phyloP scores from a whole-genome alignment of 768 basidiomycete genomes.

The Boletus speciosus region DNA sequence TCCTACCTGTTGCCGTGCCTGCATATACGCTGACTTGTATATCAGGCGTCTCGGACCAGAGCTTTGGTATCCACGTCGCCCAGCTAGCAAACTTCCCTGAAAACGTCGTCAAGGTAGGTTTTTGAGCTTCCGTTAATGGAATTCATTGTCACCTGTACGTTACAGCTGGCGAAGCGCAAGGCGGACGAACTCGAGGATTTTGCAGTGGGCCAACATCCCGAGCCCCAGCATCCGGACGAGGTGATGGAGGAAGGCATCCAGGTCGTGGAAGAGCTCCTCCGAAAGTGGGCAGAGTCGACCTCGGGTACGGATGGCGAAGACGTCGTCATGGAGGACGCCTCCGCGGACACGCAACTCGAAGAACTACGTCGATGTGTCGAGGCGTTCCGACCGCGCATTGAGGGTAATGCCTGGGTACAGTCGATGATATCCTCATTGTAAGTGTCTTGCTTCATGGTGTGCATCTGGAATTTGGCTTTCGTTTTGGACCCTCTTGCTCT shows the following conservation, averaged over 20 bases:
- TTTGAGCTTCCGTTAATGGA: too few species aligned
- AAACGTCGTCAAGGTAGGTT: constrained; percentile 76
- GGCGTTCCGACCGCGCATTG: constrained; percentile 63
- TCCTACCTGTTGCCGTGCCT: not conserved
- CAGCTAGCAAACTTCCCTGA: constrained; percentile 97
- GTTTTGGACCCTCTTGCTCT: not conserved
- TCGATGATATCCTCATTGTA: constrained; percentile 48
- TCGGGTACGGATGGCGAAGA: constrained; percentile 39
- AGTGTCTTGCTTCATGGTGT: not conserved
- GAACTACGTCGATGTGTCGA: constrained; percentile 61
- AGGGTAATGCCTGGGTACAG: constrained; percentile 76
- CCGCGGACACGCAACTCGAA: constrained; percentile 35
- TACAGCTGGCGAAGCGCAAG: constrained; percentile 83
- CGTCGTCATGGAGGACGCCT: constrained; percentile 50
- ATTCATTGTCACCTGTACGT: not conserved
- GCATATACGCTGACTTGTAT: not conserved
- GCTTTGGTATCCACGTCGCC: constrained; percentile 98
- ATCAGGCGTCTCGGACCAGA: constrained; percentile 88
- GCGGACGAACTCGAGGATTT: constrained; percentile 92
- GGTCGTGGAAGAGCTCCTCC: constrained; percentile 76
- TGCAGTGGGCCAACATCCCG: constrained; percentile 39
- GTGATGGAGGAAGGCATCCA: constrained; percentile 75
- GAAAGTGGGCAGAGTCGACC: constrained; percentile 53
- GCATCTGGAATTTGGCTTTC: not conserved
- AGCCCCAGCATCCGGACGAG: constrained; percentile 50